Evolutionary conservation across 2,329 filamentous ascomycete species (phyloP).

Genomic region (Cladosporium oxysporum): DNA sequence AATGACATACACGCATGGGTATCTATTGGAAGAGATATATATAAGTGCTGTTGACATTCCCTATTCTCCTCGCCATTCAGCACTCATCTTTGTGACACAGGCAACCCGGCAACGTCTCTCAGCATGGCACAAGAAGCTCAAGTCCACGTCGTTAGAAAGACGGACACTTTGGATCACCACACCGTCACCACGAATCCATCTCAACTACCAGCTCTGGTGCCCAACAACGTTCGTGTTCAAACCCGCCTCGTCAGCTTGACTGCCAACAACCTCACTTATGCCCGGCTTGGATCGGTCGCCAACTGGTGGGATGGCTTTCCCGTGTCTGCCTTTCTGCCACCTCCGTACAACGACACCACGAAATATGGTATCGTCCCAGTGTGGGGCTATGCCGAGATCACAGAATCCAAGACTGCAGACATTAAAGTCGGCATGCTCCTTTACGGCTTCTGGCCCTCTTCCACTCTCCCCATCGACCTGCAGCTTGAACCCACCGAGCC

Average conservation of each 20-base stretch:
- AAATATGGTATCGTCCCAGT: slow-evolving; percentile 51
- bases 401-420: slow-evolving; percentile 43
- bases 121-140: slow-evolving; percentile 10
- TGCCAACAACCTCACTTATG: slow-evolving; percentile 31
- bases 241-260: slow-evolving; percentile 24
- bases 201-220: slow-evolving; percentile 13
- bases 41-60: neutral
- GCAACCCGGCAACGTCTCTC: neutral
- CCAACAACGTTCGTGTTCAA: slow-evolving; percentile 21
- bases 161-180: slow-evolving; percentile 20
- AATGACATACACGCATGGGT: neutral
- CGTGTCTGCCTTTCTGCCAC: slow-evolving; percentile 41
- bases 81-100: neutral
- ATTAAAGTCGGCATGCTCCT: slow-evolving; percentile 41
- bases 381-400: slow-evolving; percentile 52
- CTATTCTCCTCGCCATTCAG: neutral
- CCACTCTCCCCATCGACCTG: slow-evolving; percentile 42
- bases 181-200: slow-evolving; percentile 14
- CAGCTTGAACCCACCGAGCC: slow-evolving; percentile 32
- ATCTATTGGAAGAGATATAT: neutral
- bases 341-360: slow-evolving; percentile 40
- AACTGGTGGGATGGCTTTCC: slow-evolving; percentile 51
- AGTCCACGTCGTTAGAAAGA: slow-evolving; percentile 27
- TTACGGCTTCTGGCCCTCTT: slow-evolving; percentile 50
- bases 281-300: slow-evolving; percentile 30